These are phyloP conservation scores for Cynanchum wilfordii DNA, from an alignment of 257 asterid genomes.

Conservation along the genomic window DNA sequence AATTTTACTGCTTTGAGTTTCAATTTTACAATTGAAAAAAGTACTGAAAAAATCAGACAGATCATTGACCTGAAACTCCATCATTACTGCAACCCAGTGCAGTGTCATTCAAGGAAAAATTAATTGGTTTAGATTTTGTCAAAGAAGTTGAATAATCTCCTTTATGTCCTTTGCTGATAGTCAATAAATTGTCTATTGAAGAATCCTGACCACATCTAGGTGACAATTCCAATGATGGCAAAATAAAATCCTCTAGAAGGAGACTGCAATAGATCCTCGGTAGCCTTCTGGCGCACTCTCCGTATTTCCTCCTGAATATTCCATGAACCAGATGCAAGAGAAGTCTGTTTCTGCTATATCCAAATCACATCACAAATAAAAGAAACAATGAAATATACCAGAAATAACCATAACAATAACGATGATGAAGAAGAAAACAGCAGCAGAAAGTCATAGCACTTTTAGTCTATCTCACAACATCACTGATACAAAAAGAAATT, in stretches of 20 bases:
- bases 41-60: slow-evolving; percentile 7
- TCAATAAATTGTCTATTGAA: slow-evolving; percentile 25
- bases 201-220: slow-evolving; percentile 26
- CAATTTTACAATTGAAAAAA: slow-evolving; percentile 3
- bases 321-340: slow-evolving; percentile 76
- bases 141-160: slow-evolving; percentile 25
- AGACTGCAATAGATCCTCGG: slow-evolving; percentile 60
- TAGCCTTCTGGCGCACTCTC: slow-evolving; percentile 72
- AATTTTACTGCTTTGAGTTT: not conserved
- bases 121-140: slow-evolving; percentile 20
- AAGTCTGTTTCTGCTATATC: slow-evolving; percentile 49
- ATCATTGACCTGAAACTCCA: slow-evolving; percentile 36
- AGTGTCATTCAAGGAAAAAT: slow-evolving; percentile 26
- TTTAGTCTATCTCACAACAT: no score
- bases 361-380: not conserved
- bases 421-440: no score
- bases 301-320: slow-evolving; percentile 76
- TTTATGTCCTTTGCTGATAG: slow-evolving; percentile 28
- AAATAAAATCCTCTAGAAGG: slow-evolving; percentile 48
- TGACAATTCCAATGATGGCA: slow-evolving; percentile 29
- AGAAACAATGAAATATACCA: not conserved
- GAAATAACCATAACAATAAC: not conserved
- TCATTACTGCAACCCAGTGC: slow-evolving; percentile 38
- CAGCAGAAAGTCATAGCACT: no score
- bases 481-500: no score